Percentiles rank a stretch among this genome's conserved stretches.
These are phyloP conservation scores for Mortierella sp. DNA, from an alignment of 371 early-diverging fungal genomes.

Conservation along the genomic window DNA sequence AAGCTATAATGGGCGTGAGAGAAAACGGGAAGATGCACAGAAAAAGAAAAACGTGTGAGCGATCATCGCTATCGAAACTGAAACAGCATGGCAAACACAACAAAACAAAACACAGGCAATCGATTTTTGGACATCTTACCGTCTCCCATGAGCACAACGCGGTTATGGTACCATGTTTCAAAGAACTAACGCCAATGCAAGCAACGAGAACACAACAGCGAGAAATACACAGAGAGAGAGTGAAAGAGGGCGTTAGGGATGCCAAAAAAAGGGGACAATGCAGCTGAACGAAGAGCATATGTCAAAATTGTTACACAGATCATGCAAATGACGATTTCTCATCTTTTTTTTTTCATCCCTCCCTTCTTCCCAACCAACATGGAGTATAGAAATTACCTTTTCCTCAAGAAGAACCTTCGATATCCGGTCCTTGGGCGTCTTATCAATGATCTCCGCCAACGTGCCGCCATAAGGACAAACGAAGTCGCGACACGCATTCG, in stretches of 20 bases:
- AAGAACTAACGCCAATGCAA: constrained; percentile 29
- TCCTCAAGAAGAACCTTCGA: constrained; percentile 53
- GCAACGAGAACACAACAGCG: background rate
- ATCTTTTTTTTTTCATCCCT: background rate
- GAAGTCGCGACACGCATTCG: constrained; percentile 35
- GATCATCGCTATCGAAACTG: background rate
- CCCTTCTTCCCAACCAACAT: background rate
- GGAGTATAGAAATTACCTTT: constrained; percentile 28
- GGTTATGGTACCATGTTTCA: constrained; percentile 46
- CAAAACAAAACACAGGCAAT: background rate
- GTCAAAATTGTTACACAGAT: constrained; percentile 7
- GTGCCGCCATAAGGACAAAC: constrained; percentile 53
- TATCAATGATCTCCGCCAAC: constrained; percentile 42
- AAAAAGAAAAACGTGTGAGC: background rate
- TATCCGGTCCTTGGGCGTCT: constrained; percentile 41
- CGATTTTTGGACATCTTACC: constrained; percentile 41
- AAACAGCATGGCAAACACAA: background rate
- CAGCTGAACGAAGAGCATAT: background rate
- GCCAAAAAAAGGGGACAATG: background rate
- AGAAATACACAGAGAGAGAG: background rate
- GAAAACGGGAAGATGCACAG: background rate
- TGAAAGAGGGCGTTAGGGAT: background rate
- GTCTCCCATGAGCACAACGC: constrained; percentile 62
- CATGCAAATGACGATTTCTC: background rate
- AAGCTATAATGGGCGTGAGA: constrained; percentile 20